Evolutionary conservation across 345 rosid genomes (phyloP).

Genomic region (Corymbia maculata): DNA sequence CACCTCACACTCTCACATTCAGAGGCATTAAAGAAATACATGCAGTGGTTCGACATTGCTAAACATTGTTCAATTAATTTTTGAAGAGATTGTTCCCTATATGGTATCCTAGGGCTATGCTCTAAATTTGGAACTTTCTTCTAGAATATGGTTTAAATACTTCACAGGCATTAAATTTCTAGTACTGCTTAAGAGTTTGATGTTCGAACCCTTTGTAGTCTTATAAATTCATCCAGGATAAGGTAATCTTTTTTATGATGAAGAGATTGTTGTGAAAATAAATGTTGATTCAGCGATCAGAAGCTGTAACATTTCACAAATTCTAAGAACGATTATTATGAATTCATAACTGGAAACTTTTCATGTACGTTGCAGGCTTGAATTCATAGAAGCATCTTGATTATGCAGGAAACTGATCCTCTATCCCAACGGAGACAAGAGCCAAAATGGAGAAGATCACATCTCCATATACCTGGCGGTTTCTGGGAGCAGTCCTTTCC

Average conservation of each 20-base stretch:
- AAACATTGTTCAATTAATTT: not conserved
- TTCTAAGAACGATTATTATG: not conserved
- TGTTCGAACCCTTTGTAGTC: not conserved
- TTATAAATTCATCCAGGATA: not conserved
- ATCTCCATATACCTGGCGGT: not conserved
- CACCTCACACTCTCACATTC: not conserved
- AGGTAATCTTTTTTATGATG: not conserved
- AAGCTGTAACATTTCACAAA: not conserved
- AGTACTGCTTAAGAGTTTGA: not conserved
- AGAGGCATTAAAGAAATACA: not conserved
- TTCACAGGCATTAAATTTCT: not conserved
- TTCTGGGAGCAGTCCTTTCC: not conserved
- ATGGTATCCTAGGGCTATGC: not conserved
- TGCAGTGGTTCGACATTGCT: not conserved
- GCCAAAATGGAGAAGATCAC: not conserved
- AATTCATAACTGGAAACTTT: not conserved
- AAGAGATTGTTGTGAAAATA: not conserved
- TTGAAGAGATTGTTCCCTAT: not conserved
- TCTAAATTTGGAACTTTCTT: not conserved
- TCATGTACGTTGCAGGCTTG: not conserved
- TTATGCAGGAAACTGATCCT: not conserved
- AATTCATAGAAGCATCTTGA: not conserved
- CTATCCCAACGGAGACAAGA: not conserved
- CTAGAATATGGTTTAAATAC: not conserved
- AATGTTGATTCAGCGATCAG: not conserved